Base-by-base conservation (phyloP, 2,329 filamentous ascomycete genomes). In the Phyllosticta citribraziliensis region DNA sequence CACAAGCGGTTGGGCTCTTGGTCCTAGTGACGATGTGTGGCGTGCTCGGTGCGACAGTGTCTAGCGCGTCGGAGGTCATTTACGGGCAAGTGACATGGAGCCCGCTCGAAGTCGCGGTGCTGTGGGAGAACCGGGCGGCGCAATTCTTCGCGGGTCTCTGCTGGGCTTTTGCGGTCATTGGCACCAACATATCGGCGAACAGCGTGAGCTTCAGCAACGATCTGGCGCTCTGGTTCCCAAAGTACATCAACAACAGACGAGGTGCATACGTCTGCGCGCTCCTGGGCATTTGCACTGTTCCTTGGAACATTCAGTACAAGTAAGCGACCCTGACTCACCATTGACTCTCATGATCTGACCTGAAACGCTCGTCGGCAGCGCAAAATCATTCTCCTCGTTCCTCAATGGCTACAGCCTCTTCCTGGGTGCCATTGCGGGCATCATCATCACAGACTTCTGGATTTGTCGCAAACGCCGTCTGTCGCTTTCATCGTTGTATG, bases 181-280 rank as follows among this genome's bases (percentile, higher is more conserved):
- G 61, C 4, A 67, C 65, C 22, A 67, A 67, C 57, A 62, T 63
- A 17, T 63, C 61, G 9, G 61, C 61, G 5, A 63, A 63, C 24
- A 60, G 57, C 33, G 55, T 61, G 5, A 57, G 54, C 30, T 59
- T 59, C 40, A 55, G 57, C 19, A 63, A 63, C 54, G 61, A 63
- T 30, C 51, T 63, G 17, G 55, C 58, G 50, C 55, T 59, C 11
- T 63, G 55, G 57, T 63, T 59, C 30, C 58, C 58, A 22, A 63
- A 50, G 24, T 63, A 61, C 55, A 55, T 63, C 30, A 63, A 63
- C 61, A 63, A 55, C 55, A 65, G 67, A 17, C 68, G 69, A 50
- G 70, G 70, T 10, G 71, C 73, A 30, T 62, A 74, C 11, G 66
- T 75, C 20, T 70, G 70, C 27, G 73, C 73, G 5, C 57, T 74